A percentile compares a stretch with the other conserved stretches of the same genome.
These are phyloP conservation scores for Drosera spatulata DNA, from an alignment of 179 eudicot genomes.

Conservation along the genomic window DNA sequence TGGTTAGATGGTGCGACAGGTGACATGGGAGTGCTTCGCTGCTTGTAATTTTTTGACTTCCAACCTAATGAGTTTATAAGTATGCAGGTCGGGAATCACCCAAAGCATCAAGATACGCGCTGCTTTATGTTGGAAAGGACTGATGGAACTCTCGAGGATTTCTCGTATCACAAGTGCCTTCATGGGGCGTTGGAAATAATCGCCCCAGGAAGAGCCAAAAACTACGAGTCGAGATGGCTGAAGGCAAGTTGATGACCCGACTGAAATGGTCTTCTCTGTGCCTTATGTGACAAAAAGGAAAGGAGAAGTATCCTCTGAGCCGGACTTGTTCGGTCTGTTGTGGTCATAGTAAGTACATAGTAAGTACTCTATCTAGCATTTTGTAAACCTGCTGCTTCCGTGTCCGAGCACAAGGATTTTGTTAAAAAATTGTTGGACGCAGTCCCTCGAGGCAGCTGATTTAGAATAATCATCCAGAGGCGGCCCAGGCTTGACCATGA, in stretches of 20 bases:
- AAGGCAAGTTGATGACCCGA: constrained; percentile 2
- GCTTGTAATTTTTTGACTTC: background rate
- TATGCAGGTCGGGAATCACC: constrained; percentile 51
- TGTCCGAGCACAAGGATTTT: too few relatives aligned
- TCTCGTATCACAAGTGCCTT: constrained; percentile 67
- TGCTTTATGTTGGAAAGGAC: constrained; percentile 57
- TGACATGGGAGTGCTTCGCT: background rate
- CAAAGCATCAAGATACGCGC: constrained; percentile 34
- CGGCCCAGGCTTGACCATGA: background rate
- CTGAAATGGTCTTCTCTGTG: background rate
- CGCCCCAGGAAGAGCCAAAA: constrained; percentile 39
- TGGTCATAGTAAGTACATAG: too few relatives aligned
- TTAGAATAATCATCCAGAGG: too few relatives aligned
- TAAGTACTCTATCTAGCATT: too few relatives aligned
- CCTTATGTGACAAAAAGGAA: background rate
- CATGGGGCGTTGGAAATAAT: constrained; percentile 42
- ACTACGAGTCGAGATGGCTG: constrained; percentile 31
- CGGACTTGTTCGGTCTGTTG: background rate
- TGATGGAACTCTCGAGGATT: constrained; percentile 62
- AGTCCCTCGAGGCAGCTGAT: too few relatives aligned
- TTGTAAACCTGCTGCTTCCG: too few relatives aligned
- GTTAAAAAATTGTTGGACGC: too few relatives aligned
- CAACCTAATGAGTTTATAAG: background rate
- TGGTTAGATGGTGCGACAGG: background rate
- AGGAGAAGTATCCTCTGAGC: background rate